Percentiles rank a stretch among this genome's conserved stretches.
Evolutionary conservation across 2,329 filamentous ascomycete species (phyloP).

Genomic region (Mariannaea elegans): DNA sequence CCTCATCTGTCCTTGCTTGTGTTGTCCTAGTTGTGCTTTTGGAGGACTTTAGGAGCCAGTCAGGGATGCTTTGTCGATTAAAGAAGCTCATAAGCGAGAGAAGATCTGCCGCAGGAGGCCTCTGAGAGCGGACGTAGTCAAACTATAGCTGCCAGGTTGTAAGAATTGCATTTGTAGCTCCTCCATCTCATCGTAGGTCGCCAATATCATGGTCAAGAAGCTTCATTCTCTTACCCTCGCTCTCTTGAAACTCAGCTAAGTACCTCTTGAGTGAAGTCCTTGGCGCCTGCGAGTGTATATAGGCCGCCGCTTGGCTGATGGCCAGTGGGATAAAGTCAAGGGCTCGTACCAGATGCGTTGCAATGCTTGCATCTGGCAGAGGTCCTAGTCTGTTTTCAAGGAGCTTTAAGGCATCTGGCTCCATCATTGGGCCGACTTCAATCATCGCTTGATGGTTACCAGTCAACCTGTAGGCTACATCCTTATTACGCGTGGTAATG

Average conservation of each 20-base stretch:
- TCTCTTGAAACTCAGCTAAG: neutral
- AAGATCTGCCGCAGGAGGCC: slow-evolving; percentile 4
- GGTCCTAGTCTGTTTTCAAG: neutral
- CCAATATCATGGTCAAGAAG: neutral
- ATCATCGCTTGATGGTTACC: neutral
- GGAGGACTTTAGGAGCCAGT: neutral
- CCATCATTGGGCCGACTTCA: neutral
- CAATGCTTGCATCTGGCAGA: neutral
- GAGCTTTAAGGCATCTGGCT: neutral
- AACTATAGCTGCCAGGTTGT: neutral
- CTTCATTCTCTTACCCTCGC: neutral
- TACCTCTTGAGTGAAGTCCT: neutral
- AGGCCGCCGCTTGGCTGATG: neutral
- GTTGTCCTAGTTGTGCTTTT: too few relatives aligned
- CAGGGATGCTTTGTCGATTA: neutral
- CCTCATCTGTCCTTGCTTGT: too few relatives aligned
- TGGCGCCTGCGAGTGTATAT: neutral
- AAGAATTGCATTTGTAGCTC: neutral
- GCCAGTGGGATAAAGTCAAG: neutral
- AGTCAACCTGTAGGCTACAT: neutral
- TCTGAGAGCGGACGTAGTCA: neutral
- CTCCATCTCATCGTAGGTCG: neutral
- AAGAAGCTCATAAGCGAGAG: slow-evolving; percentile 14
- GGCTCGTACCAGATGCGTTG: neutral
- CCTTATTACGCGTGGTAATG: neutral